phyloP scores from a whole-genome alignment of 176 grass and related monocot genomes.

The Alopecurus myosuroides region DNA sequence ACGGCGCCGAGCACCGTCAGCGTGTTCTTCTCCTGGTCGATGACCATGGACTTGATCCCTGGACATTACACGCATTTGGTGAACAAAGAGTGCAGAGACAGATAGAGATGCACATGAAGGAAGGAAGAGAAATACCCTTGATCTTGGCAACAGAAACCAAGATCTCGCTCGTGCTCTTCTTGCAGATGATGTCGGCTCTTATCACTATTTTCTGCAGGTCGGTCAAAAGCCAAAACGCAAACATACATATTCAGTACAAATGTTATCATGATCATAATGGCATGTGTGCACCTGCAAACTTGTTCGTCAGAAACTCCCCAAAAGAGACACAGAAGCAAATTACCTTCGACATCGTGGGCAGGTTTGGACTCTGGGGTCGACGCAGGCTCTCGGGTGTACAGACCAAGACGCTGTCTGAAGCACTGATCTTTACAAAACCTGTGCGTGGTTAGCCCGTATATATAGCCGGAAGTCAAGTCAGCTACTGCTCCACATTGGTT shows the following conservation, averaged over 20 bases:
- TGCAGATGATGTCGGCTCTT: conserved; percentile 26
- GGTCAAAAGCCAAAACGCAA: neutral
- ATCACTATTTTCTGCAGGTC: conserved; percentile 49
- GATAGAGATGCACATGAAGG: neutral
- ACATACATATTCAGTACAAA: neutral
- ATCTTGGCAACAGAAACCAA: conserved; percentile 34
- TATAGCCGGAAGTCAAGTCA: neutral
- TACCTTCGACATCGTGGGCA: conserved; percentile 36
- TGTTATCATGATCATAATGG: neutral
- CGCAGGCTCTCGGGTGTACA: neutral
- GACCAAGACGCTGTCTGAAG: neutral
- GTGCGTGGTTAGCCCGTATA: neutral
- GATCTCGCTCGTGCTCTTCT: conserved; percentile 32
- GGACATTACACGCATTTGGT: neutral
- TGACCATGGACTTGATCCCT: conserved; percentile 51
- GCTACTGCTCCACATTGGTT: neutral
- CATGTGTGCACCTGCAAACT: neutral
- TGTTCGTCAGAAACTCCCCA: neutral
- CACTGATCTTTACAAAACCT: neutral
- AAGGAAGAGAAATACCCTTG: conserved; percentile 3
- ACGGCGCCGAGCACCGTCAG: conserved; percentile 57
- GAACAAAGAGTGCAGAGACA: neutral
- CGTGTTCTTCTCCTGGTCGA: conserved; percentile 44
- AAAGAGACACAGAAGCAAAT: neutral
- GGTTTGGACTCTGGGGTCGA: neutral